A percentile compares a stretch with the other conserved stretches of the same genome.
Conservation (phyloP, 345 rosid species). For the Boechera divaricarpa region DNA sequence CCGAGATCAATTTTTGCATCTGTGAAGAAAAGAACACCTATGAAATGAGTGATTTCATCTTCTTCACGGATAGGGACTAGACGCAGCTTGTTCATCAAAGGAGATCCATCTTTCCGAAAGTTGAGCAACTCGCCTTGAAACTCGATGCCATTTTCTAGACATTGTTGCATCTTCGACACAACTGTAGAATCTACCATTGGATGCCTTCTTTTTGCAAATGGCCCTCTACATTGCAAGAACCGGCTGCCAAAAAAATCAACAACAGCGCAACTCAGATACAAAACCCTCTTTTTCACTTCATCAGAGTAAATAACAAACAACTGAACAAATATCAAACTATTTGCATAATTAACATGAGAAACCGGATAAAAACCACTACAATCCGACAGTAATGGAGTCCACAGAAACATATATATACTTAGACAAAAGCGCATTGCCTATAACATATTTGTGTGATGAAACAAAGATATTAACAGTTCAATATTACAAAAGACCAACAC, state of each 20-base stretch:
- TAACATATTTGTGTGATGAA: no score
- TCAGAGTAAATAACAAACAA: background rate
- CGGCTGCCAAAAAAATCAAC: slow-evolving; percentile 59
- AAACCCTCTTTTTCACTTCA: background rate
- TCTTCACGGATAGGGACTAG: slow-evolving; percentile 89
- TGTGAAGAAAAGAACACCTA: slow-evolving; percentile 81
- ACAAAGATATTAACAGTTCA: no score
- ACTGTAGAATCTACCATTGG: slow-evolving; percentile 77
- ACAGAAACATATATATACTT: background rate
- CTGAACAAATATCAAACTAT: background rate
- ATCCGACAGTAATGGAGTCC: background rate
- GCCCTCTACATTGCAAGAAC: slow-evolving; percentile 93
- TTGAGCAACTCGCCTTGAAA: slow-evolving; percentile 90
- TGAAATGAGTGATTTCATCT: slow-evolving; percentile 80
- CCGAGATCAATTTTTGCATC: slow-evolving; percentile 84
- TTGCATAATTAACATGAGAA: background rate
- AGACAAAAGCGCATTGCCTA: no score
- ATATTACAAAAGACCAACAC: background rate
- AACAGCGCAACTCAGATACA: background rate
- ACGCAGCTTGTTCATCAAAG: slow-evolving; percentile 78
- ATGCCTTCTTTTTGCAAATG: slow-evolving; percentile 88
- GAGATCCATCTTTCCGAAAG: slow-evolving; percentile 89
- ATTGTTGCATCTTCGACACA: slow-evolving; percentile 77
- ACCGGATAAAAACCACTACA: background rate
- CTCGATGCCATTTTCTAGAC: slow-evolving; percentile 82